phyloP scores from a whole-genome alignment of 805 yeast species.

The Lipomyces orientalis region DNA sequence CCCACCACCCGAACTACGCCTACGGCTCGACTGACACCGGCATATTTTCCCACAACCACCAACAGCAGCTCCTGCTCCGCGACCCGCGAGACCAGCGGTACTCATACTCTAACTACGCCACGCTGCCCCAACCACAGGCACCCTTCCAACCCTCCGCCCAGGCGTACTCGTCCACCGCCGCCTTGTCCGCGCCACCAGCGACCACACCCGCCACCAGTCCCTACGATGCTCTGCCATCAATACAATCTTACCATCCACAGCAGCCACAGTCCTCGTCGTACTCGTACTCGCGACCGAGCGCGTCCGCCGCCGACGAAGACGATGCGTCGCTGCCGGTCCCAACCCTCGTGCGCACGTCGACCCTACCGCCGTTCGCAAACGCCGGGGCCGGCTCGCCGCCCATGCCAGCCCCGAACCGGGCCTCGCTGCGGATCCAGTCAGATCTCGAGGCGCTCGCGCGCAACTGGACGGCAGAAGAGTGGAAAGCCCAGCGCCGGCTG shows the following conservation, averaged over 20 bases:
- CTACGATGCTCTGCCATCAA: constrained; percentile 4
- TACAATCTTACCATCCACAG: constrained; percentile 10
- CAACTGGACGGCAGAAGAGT: constrained; percentile 57
- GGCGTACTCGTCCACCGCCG: not conserved
- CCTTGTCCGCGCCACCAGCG: not conserved
- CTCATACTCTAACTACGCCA: not conserved
- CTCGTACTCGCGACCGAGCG: not conserved
- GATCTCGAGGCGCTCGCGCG: constrained; percentile 48
- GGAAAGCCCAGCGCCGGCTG: constrained; percentile 52
- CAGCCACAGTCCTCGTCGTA: constrained; percentile 13
- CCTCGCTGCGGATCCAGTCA: constrained; percentile 43
- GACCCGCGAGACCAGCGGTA: constrained; percentile 4
- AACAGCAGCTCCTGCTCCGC: constrained; percentile 21
- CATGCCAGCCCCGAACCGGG: constrained; percentile 32
- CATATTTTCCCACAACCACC: constrained; percentile 9
- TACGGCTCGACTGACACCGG: constrained; percentile 3
- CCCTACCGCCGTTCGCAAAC: constrained; percentile 20
- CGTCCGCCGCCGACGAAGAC: constrained; percentile 10
- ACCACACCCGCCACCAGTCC: not conserved
- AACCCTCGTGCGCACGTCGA: constrained; percentile 24
- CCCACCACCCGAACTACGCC: constrained; percentile 1
- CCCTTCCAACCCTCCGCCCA: constrained; percentile 10
- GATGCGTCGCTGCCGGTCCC: constrained; percentile 14
- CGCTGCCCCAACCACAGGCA: constrained; percentile 10
- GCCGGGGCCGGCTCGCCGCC: constrained; percentile 6